Evolutionary conservation across 2,329 filamentous ascomycete species (phyloP), one percentile per base, ranked within the genome.

Genomic region (Akanthomyces muscarius): DNA sequence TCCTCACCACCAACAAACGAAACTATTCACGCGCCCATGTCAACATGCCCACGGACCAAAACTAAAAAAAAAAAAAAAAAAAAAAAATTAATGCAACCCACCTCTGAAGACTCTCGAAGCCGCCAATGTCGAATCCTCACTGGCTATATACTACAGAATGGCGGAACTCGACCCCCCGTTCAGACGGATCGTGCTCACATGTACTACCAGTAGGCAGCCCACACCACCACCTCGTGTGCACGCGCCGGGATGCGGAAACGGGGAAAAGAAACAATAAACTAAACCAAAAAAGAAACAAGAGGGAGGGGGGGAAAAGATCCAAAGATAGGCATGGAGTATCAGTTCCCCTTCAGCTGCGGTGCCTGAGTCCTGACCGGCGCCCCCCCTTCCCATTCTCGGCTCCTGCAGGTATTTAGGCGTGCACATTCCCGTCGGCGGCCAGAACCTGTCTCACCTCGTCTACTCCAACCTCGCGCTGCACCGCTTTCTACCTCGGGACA

Each of bases 391-490:
- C 33, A 11, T 23, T 7, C 28, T 59, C 55, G 28, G 42, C 38
- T 52, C 38, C 21, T 36, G 28, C 28, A 5, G 28, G 28, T 67
- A 69, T 69, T 67, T 68, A 69, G 67, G 63, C 56, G 56, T 63
- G n/a, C 51, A 42, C 65, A 62, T 65, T 64, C 63, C 67, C 67
- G 36, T 55, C 44, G 30, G 30, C 38, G 57, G 47, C 44, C 36
- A 53, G 45, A n/a, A 52, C 51, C 47, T 51, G 63, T 62, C 63
- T 64, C 63, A 62, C 63, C 33, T 36, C 16, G 7, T 23, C 36
- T 54, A 44, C 44, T 52, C 51, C 59, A 38, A 33, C 42, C 42
- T 61, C 52, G 53, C 63, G 25, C 53, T 64, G 50, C 56, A 33
- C n/a, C 14, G n/a, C 14, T 55, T 44, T 2, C 23, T 44, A 42